Evolutionary conservation across 192 early-diverging fungal genomes (phyloP).

Genomic region (Linnemannia exigua): DNA sequence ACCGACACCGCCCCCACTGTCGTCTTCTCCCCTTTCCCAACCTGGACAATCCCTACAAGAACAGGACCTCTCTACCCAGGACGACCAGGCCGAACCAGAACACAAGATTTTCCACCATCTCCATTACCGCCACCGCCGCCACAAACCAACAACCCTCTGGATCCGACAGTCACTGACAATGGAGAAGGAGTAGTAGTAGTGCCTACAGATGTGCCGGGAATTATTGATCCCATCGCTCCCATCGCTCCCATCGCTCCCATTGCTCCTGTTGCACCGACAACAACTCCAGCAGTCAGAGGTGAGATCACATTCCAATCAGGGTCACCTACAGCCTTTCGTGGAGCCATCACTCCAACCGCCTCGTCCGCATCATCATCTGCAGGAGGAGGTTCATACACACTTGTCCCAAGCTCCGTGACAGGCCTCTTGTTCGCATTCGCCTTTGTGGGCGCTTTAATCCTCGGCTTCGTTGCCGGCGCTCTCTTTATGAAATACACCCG

Average conservation of each 20-base stretch:
- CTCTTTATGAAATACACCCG: not conserved
- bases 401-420: not conserved
- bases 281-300: not conserved
- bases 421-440: not conserved
- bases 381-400: not conserved
- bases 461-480: not conserved
- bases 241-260: not conserved
- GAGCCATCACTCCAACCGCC: not conserved
- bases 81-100: not conserved
- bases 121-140: not conserved
- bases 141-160: not conserved
- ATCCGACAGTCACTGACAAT: not conserved
- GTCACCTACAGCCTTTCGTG: not conserved
- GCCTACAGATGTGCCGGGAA: not conserved
- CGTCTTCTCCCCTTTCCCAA: not conserved
- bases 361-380: not conserved
- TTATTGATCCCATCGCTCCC: not conserved
- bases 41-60: not conserved
- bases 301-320: not conserved
- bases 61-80: constrained; percentile 1
- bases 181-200: not conserved
- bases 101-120: not conserved
- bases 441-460: not conserved
- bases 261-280: not conserved
- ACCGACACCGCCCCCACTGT: not conserved